Percentiles rank a stretch among this genome's conserved stretches.
Evolutionary conservation across 257 asterid species (phyloP).

Genomic region (Paulownia fortunei): DNA sequence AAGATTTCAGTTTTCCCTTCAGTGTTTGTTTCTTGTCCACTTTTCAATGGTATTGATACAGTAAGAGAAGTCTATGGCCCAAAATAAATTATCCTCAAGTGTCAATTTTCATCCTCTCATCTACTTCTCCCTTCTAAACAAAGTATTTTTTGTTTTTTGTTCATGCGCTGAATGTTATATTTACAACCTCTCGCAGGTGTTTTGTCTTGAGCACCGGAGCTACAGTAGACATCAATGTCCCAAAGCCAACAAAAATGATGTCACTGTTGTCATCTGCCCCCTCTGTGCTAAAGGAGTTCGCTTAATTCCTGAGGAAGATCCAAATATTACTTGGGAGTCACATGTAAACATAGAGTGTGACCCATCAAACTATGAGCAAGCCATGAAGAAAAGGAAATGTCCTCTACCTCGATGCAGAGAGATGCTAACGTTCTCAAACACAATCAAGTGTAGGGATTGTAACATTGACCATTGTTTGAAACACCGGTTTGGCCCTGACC

Average conservation of each 20-base stretch:
- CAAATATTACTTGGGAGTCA: slow-evolving; percentile 96
- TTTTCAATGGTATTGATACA: no score
- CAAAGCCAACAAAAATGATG: slow-evolving; percentile 71
- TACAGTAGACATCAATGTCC: slow-evolving; percentile 82
- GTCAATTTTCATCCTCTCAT: no score
- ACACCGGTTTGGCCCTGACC: slow-evolving; percentile 93
- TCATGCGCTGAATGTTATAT: neutral
- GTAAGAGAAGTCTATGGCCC: no score
- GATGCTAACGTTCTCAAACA: slow-evolving; percentile 83
- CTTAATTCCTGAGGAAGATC: slow-evolving; percentile 76
- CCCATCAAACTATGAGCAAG: slow-evolving; percentile 85
- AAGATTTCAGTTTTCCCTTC: no score
- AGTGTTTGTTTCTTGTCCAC: no score
- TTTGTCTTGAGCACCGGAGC: slow-evolving; percentile 93
- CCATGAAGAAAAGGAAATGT: slow-evolving; percentile 83
- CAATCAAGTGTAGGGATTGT: slow-evolving; percentile 85
- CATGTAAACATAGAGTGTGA: slow-evolving; percentile 94
- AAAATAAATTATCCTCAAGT: no score
- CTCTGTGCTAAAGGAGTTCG: slow-evolving; percentile 96
- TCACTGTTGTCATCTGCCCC: slow-evolving; percentile 90
- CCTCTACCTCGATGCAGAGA: slow-evolving; percentile 91
- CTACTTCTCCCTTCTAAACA: no score
- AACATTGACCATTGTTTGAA: slow-evolving; percentile 80
- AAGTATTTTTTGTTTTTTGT: neutral
- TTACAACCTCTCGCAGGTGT: slow-evolving; percentile 56